Evolutionary conservation across 176 grass and related monocot species (phyloP), one percentile per base, ranked within the genome.

Genomic region (Hyparrhenia diplandra): DNA sequence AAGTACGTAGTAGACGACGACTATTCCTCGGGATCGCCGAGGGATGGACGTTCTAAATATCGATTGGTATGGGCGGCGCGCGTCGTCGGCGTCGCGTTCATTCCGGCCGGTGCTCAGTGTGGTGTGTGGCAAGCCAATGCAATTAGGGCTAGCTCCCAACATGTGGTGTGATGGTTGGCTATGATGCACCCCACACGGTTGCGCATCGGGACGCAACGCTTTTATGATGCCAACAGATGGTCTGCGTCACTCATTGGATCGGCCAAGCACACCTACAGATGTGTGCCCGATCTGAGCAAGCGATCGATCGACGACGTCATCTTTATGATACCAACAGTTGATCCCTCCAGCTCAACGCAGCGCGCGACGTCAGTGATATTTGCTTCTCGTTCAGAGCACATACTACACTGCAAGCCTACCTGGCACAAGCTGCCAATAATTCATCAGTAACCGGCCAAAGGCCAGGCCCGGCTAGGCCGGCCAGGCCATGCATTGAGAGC

Each of bases 11-110:
- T 14, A n/a, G n/a, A n/a, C 20, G 11, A 25, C 20, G 11, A 13
- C 10, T 13, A 10, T 36, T 41, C 84, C 58, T 80, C 77, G 78
- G 77, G 69, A 81, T 87, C 62, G 49, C 69, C 67, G 52, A 8
- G n/a, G n/a, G n/a, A n/a, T n/a, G n/a, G n/a, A n/a, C 40, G 47
- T 54, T 9, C 20, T 54, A 18, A 1, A 1, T 21, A 52, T 52
- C 18, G 51, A 54, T 54, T n/a, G 32, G 32, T 4, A 36, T 40
- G 20, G 54, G 54, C n/a, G 35, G 4, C 47, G 16, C 17, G 47
- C 52, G 16, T 24, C 79, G 66, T 30, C 60, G 27, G 13, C 27
- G 60, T 30, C 13, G 31, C 16, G 51, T 59, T 25, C 8, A 17
- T 73, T 64, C 28, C 57, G 42, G 45, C 10, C 4, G 7, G 52